Conservation (phyloP, 106 monocot genomes). For the Dendrobium officinale region DNA sequence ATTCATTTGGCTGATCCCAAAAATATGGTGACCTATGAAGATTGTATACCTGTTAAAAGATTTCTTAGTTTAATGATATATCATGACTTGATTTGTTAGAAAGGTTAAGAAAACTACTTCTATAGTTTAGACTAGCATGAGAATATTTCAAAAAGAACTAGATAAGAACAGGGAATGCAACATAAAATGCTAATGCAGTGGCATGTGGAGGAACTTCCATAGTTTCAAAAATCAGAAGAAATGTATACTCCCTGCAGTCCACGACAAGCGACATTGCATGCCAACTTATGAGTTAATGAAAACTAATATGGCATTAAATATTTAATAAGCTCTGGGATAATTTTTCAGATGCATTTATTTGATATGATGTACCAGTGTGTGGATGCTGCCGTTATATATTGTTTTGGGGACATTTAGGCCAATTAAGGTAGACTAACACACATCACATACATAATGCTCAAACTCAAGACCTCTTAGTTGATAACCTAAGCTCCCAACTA, state of each 20-base stretch:
- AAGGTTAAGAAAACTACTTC: not conserved
- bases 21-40: conserved; percentile 91
- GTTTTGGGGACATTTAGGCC: too few relatives aligned
- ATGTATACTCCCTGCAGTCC: not conserved
- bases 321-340: not conserved
- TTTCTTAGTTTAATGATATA: not conserved
- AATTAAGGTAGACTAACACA: too few relatives aligned
- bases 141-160: not conserved
- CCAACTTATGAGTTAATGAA: too few relatives aligned
- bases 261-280: not conserved
- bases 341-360: not conserved
- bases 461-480: too few relatives aligned
- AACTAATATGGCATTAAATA: not conserved
- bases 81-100: not conserved
- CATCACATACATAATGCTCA: too few relatives aligned
- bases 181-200: not conserved
- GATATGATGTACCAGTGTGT: not conserved
- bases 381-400: too few relatives aligned
- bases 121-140: not conserved
- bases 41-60: conserved; percentile 66
- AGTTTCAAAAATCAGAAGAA: not conserved
- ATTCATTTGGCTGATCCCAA: conserved; percentile 86
- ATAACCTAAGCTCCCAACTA: too few relatives aligned
- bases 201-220: too few relatives aligned
- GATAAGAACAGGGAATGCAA: not conserved